Base-by-base conservation (phyloP, 345 rosid genomes). In the Carallia brachiata region DNA sequence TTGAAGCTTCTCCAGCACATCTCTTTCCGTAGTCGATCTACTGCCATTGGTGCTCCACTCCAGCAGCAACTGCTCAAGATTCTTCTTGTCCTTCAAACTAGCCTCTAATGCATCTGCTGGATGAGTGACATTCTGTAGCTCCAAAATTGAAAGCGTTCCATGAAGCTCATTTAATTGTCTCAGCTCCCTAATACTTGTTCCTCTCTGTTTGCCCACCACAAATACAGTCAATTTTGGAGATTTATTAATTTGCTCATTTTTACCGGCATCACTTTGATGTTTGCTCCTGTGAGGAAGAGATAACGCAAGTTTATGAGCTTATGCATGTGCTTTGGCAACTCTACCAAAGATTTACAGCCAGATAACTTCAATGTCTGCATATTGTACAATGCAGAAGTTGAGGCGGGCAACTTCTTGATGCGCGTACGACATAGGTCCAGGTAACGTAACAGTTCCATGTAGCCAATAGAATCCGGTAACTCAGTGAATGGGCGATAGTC, bases 211-310 rank as follows among this genome's bases (percentile, higher is more conserved):
- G 10, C 66, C 55, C 30, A 59, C 71, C 36, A 52, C 18, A 31
- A 65, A 73, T 66, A 28, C 34, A 50, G 52, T 62, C 31, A 73
- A 61, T 4, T 13, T 13, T 34, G 62, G 4, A 73, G 77, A n/a
- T 52, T 31, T 40, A 52, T 67, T 19, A 67, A 32, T 28, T 32
- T 61, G 53, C 67, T 63, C 0, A 73, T 30, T 5, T 31, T n/a
- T 4, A 30, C 55, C 37, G 72, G 71, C 67, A 67, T 18, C 54
- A 28, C 54, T 8, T n/a, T 8, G 6, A 73, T 3, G 1, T 2
- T 15, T 2, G 36, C 30, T 5, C 8, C 62, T 13, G 32, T 53
- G 7, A 73, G n/a, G 36, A 67, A 62, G 1, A 74, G 48, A 53
- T 39, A 18, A 27, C 17, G n/a, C 17, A 68, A 40, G n/a, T 62